Evolutionary conservation across 148 eudicot genomes (phyloP).

Genomic region (Cornus kousa): DNA sequence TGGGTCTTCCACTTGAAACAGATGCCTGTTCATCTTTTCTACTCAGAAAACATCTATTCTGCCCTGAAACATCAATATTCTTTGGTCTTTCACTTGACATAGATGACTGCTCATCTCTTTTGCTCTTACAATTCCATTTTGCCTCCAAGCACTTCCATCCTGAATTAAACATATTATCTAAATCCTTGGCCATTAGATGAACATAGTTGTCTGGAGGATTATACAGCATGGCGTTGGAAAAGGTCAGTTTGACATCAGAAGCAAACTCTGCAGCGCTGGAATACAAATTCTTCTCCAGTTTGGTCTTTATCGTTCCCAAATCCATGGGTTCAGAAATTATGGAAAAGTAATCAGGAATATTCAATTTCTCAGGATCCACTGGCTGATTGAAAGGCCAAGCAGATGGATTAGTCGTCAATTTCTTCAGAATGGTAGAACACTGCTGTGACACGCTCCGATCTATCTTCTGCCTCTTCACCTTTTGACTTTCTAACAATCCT

Average conservation of each 20-base stretch:
- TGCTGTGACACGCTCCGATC: constrained; percentile 40
- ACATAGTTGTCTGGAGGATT: constrained; percentile 57
- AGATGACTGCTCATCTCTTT: constrained; percentile 8
- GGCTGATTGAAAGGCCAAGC: constrained; percentile 55
- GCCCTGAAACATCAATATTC: constrained; percentile 2
- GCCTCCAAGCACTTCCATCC: constrained; percentile 55
- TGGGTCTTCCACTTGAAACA: too few species aligned
- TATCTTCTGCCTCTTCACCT: constrained; percentile 57
- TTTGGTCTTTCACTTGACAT: constrained; percentile 8
- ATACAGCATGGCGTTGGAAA: constrained; percentile 82
- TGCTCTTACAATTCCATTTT: constrained; percentile 25
- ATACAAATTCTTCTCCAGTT: constrained; percentile 47
- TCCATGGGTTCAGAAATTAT: constrained; percentile 81
- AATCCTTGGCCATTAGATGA: constrained; percentile 52
- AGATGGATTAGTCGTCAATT: constrained; percentile 42
- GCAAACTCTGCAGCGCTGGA: constrained; percentile 55
- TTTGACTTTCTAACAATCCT: constrained; percentile 23
- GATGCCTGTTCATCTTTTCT: too few species aligned
- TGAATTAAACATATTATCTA: constrained; percentile 37
- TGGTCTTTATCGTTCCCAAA: constrained; percentile 70
- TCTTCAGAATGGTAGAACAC: constrained; percentile 46
- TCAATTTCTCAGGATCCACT: constrained; percentile 55
- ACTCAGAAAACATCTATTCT: too few species aligned
- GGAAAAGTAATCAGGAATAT: constrained; percentile 72
- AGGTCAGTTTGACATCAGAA: constrained; percentile 74